Conservation (phyloP, 2,329 filamentous ascomycete species). For the Tetracladium maxilliforme region DNA sequence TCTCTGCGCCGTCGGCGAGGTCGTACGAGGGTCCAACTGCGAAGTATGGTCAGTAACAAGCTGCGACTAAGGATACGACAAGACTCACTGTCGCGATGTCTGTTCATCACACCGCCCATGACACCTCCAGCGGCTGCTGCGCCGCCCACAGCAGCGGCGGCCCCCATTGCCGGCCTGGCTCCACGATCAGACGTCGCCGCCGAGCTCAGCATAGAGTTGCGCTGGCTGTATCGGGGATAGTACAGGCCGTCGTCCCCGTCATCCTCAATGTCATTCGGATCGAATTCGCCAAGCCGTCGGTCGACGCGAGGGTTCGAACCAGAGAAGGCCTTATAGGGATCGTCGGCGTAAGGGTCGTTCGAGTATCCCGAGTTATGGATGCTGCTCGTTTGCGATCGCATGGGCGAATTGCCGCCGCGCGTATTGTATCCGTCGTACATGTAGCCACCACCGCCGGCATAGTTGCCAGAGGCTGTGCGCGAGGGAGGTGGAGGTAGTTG, state of each 20-base stretch:
- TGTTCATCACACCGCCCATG: too few species aligned
- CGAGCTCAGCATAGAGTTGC: conserved; percentile 43
- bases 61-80: too few species aligned
- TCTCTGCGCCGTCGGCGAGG: too few species aligned
- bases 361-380: conserved; percentile 9
- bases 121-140: conserved; percentile 22
- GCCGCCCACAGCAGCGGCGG: conserved; percentile 24
- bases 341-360: conserved; percentile 12
- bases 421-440: conserved; percentile 11
- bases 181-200: conserved; percentile 29
- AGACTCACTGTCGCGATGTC: too few species aligned
- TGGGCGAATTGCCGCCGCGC: conserved; percentile 1
- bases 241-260: conserved; percentile 77
- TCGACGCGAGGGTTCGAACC: conserved; percentile 12
- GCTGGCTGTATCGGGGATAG: conserved; percentile 31
- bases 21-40: too few species aligned
- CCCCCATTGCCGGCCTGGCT: conserved; percentile 13
- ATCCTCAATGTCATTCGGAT: conserved; percentile 70
- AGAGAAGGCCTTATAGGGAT: conserved; percentile 11
- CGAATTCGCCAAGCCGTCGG: conserved; percentile 8
- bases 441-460: conserved; percentile 1
- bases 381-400: conserved; percentile 10
- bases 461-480: neutral
- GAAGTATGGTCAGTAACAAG: too few species aligned
- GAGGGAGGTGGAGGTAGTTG: conserved; percentile 15